phyloP scores from a whole-genome alignment of 2,329 filamentous ascomycete species.

The Colletotrichum eleusines region DNA sequence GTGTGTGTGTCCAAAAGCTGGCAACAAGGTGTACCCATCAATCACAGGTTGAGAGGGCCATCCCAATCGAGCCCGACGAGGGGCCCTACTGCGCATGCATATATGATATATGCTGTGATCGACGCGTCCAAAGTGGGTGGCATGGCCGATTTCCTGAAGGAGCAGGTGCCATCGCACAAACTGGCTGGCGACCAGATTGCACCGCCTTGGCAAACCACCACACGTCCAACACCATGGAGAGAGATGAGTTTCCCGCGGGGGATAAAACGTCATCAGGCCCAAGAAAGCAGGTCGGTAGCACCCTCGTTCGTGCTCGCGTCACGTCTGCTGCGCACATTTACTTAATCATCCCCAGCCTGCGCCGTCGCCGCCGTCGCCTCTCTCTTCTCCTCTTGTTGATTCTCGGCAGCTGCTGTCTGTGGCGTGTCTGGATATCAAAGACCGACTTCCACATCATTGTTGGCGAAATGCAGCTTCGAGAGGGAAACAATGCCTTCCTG shows the following conservation, averaged over 20 bases:
- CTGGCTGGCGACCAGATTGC: constrained; percentile 8
- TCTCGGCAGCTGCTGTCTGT: constrained; percentile 9
- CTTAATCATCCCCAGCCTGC: constrained; percentile 18
- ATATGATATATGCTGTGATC: no score
- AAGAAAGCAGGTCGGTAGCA: constrained; percentile 28
- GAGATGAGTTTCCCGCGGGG: constrained; percentile 25
- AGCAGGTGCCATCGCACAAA: constrained; percentile 38
- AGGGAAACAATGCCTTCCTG: constrained; percentile 21
- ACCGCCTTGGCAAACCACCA: constrained; percentile 25
- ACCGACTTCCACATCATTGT: neutral
- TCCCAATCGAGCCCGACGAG: neutral
- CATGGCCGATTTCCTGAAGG: constrained; percentile 38
- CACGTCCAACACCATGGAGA: constrained; percentile 4
- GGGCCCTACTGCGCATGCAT: neutral
- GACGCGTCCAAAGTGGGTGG: constrained; percentile 30
- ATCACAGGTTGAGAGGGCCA: no score
- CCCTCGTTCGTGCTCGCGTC: neutral
- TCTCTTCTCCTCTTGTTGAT: neutral
- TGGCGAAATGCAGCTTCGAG: constrained; percentile 22
- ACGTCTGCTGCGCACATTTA: neutral
- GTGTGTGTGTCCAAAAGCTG: neutral
- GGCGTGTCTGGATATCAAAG: neutral
- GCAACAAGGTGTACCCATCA: neutral
- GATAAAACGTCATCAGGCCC: constrained; percentile 31
- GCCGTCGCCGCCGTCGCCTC: neutral